Evolutionary conservation across 495 filamentous ascomycete genomes (phyloP).

Genomic region (Hypoxylon crocopeplum): DNA sequence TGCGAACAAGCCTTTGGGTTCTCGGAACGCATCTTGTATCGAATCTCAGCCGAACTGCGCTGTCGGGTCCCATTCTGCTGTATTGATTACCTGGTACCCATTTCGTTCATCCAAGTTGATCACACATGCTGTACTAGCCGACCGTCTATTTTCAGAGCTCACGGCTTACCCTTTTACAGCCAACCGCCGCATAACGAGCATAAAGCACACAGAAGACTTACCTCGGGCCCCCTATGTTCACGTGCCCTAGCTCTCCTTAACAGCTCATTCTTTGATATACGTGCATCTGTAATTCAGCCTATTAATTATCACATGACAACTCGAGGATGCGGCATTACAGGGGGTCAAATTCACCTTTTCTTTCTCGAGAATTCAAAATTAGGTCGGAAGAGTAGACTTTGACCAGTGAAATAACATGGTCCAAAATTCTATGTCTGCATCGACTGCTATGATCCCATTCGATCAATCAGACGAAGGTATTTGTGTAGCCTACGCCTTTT

Average conservation of each 20-base stretch:
- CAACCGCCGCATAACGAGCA: neutral
- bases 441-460: neutral
- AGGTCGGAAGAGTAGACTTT: too few species aligned
- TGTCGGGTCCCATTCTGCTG: slow-evolving; percentile 16
- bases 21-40: slow-evolving; percentile 48
- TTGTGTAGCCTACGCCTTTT: slow-evolving; percentile 2
- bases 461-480: neutral
- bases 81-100: neutral
- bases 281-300: too few species aligned
- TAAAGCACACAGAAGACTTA: neutral
- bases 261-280: too few species aligned
- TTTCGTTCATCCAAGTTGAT: neutral
- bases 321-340: neutral
- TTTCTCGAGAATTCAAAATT: too few species aligned
- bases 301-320: slow-evolving; percentile 20
- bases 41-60: slow-evolving; percentile 32
- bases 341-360: too few species aligned
- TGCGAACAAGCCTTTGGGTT: slow-evolving; percentile 41
- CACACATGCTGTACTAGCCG: neutral
- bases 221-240: too few species aligned
- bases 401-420: neutral
- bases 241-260: too few species aligned
- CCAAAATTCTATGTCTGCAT: neutral
- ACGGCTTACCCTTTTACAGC: neutral
- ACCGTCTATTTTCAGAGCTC: neutral